Conservation (phyloP, 371 early-diverging fungal species). For the Apophysomyces trapeziformis region DNA sequence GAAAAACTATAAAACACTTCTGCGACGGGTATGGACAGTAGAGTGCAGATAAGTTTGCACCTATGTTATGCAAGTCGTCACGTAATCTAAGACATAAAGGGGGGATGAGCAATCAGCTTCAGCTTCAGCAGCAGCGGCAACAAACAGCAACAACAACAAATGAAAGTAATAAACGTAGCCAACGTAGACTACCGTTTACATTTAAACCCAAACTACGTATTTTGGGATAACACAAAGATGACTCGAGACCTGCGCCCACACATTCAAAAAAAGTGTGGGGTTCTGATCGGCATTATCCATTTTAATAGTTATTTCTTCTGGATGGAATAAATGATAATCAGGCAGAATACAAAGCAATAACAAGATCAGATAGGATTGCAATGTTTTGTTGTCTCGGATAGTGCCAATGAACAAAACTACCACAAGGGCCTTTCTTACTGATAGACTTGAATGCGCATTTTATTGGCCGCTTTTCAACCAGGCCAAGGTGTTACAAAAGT, state of each 20-base stretch:
- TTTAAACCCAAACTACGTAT: background rate
- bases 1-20: background rate
- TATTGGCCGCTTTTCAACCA: background rate
- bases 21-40: no score
- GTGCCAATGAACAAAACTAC: background rate
- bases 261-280: background rate
- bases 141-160: background rate
- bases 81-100: no score
- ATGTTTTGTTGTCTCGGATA: background rate
- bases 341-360: no score
- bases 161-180: background rate
- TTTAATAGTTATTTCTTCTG: background rate
- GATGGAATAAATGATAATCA: no score
- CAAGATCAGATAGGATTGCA: no score
- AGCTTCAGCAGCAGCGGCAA: no score
- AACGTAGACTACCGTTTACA: conserved; percentile 8
- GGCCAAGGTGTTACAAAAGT: background rate
- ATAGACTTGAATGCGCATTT: background rate
- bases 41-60: background rate
- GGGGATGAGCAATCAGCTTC: background rate
- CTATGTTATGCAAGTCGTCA: background rate
- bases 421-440: background rate
- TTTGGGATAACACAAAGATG: background rate
- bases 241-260: background rate
- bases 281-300: conserved; percentile 6